Percentiles rank a stretch among this genome's conserved stretches.
These are phyloP conservation scores for Shiraia sp. DNA, from an alignment of 2,329 filamentous ascomycete species.

Conservation along the genomic window DNA sequence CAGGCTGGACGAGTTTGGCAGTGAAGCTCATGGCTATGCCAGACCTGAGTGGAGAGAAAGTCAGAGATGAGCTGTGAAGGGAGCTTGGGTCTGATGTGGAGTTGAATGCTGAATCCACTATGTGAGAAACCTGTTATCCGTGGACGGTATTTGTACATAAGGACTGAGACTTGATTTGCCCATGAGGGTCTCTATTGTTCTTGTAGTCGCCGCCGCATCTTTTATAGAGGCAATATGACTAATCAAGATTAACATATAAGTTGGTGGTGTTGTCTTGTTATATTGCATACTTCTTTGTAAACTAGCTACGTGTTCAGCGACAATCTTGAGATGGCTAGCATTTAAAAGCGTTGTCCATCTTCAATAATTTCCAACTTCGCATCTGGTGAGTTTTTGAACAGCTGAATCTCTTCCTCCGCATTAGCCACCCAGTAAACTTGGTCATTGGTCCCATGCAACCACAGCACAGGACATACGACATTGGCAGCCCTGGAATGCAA, in stretches of 20 bases:
- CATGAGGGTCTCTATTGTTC: too few species aligned
- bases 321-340: constrained; percentile 51
- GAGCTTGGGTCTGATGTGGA: background rate
- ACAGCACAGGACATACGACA: constrained; percentile 56
- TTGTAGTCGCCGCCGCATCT: too few species aligned
- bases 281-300: constrained; percentile 32
- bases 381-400: constrained; percentile 51
- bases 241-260: too few species aligned
- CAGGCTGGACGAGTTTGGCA: constrained; percentile 97
- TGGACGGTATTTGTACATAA: background rate
- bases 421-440: constrained; percentile 49
- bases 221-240: too few species aligned
- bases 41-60: constrained; percentile 55
- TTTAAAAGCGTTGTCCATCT: constrained; percentile 57
- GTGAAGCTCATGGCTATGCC: constrained; percentile 98
- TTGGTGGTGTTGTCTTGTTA: background rate
- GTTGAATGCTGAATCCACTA: too few species aligned
- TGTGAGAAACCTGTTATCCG: background rate
- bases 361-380: constrained; percentile 50
- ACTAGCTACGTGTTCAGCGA: constrained; percentile 40
- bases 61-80: constrained; percentile 35
- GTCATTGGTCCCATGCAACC: constrained; percentile 53
- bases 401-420: constrained; percentile 53
- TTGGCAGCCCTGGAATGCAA: constrained; percentile 52
- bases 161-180: too few species aligned